These are phyloP conservation scores for Pseudogymnoascus pannorum DNA, from an alignment of 2,329 filamentous ascomycete species.

Conservation along the genomic window DNA sequence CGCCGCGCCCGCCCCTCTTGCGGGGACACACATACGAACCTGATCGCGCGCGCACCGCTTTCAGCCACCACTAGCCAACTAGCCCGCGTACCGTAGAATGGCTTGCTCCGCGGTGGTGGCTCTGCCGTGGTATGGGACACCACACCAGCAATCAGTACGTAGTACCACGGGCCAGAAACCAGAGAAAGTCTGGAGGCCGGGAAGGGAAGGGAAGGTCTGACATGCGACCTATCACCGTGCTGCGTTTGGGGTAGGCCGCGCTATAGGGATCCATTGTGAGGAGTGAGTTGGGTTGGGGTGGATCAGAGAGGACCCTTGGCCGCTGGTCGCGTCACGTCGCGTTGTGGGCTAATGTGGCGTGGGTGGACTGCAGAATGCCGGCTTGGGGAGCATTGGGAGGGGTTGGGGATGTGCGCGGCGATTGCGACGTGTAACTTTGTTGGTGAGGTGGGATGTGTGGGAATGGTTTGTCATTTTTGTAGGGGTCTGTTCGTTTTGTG, in stretches of 20 bases:
- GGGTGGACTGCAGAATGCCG: too few relatives aligned
- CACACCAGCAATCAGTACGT: too few relatives aligned
- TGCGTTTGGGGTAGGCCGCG: neutral
- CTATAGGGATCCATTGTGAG: neutral
- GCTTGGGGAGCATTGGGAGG: neutral
- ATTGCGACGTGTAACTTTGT: neutral
- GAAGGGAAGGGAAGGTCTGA: neutral
- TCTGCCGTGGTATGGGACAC: neutral
- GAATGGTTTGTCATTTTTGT: neutral
- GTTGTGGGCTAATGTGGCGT: neutral
- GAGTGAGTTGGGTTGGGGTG: too few relatives aligned
- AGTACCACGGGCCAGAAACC: too few relatives aligned
- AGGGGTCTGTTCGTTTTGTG: neutral
- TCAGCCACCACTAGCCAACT: neutral
- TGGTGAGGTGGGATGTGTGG: neutral
- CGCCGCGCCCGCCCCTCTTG: neutral
- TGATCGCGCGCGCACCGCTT: neutral
- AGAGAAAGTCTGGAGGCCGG: neutral
- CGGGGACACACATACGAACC: neutral
- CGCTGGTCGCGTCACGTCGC: neutral
- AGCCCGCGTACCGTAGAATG: neutral
- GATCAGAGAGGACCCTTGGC: neutral
- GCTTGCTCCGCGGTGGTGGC: neutral
- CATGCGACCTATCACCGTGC: neutral
- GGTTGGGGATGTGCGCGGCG: neutral